Evolutionary conservation across 768 basidiomycete genomes (phyloP).

Genomic region (Saitozyma podzolica): DNA sequence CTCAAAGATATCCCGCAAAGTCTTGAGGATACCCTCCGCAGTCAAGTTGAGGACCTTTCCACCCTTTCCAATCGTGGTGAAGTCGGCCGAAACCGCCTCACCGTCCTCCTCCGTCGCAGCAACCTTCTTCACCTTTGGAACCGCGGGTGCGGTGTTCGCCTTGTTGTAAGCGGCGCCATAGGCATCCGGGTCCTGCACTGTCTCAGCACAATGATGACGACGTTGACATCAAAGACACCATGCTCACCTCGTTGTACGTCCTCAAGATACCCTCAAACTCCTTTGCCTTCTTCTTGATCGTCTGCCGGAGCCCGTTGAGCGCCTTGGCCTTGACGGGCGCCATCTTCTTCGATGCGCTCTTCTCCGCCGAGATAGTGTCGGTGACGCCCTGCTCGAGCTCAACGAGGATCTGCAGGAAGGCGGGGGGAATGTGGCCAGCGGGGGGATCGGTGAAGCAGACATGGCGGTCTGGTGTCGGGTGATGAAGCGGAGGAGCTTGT

Average conservation of each 20-base stretch:
- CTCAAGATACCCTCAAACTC: constrained; percentile 81
- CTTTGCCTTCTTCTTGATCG: constrained; percentile 84
- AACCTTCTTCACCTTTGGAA: constrained; percentile 55
- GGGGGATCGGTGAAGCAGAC: constrained; percentile 82
- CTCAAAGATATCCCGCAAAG: constrained; percentile 84
- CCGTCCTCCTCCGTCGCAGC: constrained; percentile 44
- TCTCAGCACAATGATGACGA: not conserved
- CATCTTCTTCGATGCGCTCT: constrained; percentile 93
- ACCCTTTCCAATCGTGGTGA: constrained; percentile 87
- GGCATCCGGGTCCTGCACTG: constrained; percentile 74
- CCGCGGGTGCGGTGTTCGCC: constrained; percentile 47
- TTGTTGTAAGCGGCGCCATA: constrained; percentile 73
- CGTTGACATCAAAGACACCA: too few relatives aligned
- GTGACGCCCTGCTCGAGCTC: constrained; percentile 76
- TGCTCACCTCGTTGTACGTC: constrained; percentile 71
- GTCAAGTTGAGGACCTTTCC: constrained; percentile 80
- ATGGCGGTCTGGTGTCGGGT: constrained; percentile 72
- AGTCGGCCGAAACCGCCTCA: constrained; percentile 63
- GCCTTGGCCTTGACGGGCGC: constrained; percentile 88
- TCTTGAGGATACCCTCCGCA: constrained; percentile 77
- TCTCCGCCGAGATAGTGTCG: constrained; percentile 75
- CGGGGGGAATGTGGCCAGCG: constrained; percentile 69
- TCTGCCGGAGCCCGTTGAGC: constrained; percentile 96
- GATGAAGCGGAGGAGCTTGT: constrained; percentile 88
- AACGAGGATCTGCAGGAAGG: constrained; percentile 45